Percentiles rank a stretch among this genome's conserved stretches.
phyloP scores from a whole-genome alignment of 345 rosid genomes.

The Corymbia maculata region DNA sequence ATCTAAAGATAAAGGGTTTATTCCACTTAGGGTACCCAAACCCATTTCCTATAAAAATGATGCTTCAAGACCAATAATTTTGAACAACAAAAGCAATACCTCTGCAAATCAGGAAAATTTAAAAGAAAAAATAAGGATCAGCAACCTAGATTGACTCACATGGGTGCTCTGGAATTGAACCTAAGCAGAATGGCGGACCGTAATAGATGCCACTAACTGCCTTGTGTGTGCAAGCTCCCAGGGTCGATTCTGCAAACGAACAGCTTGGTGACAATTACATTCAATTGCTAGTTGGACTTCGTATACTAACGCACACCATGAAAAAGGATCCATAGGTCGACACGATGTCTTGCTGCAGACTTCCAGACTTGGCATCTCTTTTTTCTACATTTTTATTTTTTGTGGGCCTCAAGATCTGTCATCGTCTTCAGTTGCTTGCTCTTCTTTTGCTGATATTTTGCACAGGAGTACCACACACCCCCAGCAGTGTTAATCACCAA shows the following conservation, averaged over 20 bases:
- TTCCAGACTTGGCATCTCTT: neutral
- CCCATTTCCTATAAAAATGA: neutral
- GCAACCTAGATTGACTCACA: neutral
- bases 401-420: slow-evolving; percentile 61
- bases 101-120: neutral
- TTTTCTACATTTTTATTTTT: slow-evolving; percentile 2
- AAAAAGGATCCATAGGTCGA: neutral
- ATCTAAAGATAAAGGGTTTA: neutral
- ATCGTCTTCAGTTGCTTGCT: slow-evolving; percentile 41
- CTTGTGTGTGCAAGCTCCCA: neutral
- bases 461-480: slow-evolving; percentile 88
- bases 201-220: neutral
- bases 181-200: neutral
- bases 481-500: slow-evolving; percentile 84
- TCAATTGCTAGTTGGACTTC: neutral
- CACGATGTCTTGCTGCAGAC: neutral
- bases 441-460: slow-evolving; percentile 75
- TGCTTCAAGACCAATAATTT: neutral
- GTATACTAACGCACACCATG: neutral
- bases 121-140: neutral
- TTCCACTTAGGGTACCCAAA: neutral
- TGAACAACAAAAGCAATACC: neutral
- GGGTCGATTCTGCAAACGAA: neutral
- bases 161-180: neutral
- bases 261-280: neutral